Evolutionary conservation across 768 basidiomycete genomes (phyloP), one percentile per base, ranked within the genome.

Genomic region (Crassisporium funariophilum): DNA sequence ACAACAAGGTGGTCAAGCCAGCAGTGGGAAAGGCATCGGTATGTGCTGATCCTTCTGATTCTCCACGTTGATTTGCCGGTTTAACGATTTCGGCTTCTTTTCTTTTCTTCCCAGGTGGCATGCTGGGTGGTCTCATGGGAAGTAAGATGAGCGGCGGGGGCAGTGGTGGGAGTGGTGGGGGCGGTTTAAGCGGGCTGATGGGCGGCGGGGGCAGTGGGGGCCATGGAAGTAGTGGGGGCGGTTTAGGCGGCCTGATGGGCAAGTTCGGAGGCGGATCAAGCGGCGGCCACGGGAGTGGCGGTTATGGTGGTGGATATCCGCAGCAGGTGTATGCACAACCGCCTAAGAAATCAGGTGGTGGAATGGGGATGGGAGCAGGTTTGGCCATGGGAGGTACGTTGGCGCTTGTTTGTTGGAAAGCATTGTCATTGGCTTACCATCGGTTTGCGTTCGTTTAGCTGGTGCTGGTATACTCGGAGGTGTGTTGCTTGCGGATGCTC

Each of bases 391-490:
- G 73, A 38, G 81, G 79, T 81, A 40, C 38, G 72, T 21, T 36
- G 38, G 24, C 4, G 21, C 25, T 34, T 21, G 29, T 31, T 41
- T 23, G 42, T 31, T 35, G 19, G n/a, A n/a, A n/a, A n/a, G n/a
- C n/a, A n/a, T n/a, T 35, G 19, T 4, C 23, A 39, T 48, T 19
- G n/a, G 24, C 33, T 50, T 25, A 38, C 23, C 13, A 13, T 11
- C 20, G 46, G 11, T 29, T 46, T n/a, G n/a, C n/a, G n/a, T 40
- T 36, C 45, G 38, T 42, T 40, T 31, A 77, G 84, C 75, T 53
- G 85, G 78, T 56, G 85, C 72, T 12, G 87, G 83, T 47, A 60
- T 87, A n/a, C 59, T 84, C n/a, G 85, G 79, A 29, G 87, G 86
- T 47, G 67, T 69, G 2, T 61, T 88, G 35, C 56, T 87, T 29